These are phyloP conservation scores for Solanum bulbocastanum DNA, from an alignment of 257 asterid species.

Conservation along the genomic window DNA sequence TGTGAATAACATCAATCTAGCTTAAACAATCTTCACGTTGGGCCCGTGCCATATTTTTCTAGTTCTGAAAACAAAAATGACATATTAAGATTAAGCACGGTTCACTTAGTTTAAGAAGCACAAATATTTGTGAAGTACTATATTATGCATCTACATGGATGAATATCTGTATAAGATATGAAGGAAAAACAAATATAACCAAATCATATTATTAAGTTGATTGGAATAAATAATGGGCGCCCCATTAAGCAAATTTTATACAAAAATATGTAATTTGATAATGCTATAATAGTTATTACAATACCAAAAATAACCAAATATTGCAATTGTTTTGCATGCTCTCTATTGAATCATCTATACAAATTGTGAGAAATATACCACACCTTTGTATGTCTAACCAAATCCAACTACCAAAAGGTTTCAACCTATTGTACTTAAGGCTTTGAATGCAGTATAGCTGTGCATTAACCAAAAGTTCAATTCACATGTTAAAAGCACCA, in stretches of 20 bases:
- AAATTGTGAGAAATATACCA: not conserved
- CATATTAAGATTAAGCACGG: not conserved
- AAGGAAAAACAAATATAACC: not conserved
- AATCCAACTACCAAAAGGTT: not conserved
- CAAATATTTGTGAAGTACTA: not conserved
- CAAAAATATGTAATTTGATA: not conserved
- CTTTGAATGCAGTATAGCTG: not conserved
- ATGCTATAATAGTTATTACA: not conserved
- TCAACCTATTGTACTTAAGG: not conserved
- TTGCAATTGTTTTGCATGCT: not conserved
- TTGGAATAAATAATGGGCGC: not conserved
- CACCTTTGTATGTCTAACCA: not conserved
- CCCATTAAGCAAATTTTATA: not conserved
- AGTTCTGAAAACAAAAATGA: too few species aligned
- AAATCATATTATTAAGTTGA: not conserved
- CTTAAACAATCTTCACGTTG: too few species aligned
- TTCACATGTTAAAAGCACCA: not conserved
- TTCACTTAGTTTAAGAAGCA: not conserved
- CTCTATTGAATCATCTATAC: not conserved
- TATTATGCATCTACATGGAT: not conserved
- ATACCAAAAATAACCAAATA: not conserved
- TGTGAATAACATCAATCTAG: too few species aligned
- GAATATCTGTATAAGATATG: not conserved
- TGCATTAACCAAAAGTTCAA: not conserved
- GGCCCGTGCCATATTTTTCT: too few species aligned